Evolutionary conservation across 108 stramenopile species (phyloP).

Genomic region (Discostella stelligeroides): DNA sequence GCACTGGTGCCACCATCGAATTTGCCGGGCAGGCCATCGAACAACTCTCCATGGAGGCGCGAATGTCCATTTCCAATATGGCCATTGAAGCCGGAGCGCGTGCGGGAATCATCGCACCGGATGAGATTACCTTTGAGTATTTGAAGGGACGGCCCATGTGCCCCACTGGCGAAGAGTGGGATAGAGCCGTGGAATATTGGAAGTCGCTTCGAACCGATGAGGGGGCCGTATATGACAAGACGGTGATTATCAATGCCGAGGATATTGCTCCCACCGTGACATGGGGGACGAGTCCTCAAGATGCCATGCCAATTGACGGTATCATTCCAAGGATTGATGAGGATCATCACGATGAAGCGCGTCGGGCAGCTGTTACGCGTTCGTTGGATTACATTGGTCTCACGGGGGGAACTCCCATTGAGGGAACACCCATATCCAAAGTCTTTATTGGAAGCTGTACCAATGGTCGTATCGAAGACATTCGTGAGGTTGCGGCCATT

Average conservation of each 20-base stretch:
- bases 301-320: conserved; percentile 85
- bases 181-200: conserved; percentile 89
- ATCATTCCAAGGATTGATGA: conserved; percentile 79
- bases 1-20: conserved; percentile 95
- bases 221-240: conserved; percentile 87
- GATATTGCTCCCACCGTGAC: conserved; percentile 95
- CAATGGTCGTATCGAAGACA: conserved; percentile 95
- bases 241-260: conserved; percentile 79
- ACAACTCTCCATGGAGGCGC: conserved; percentile 85
- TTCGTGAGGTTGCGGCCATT: conserved; percentile 89
- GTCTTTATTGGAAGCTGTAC: conserved; percentile 95
- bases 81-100: conserved; percentile 95
- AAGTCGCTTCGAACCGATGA: conserved; percentile 74
- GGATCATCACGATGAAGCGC: conserved; percentile 58
- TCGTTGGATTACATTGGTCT: conserved; percentile 92
- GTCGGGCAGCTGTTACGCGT: conserved; percentile 83
- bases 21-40: conserved; percentile 89
- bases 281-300: conserved; percentile 94
- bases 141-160: conserved; percentile 93
- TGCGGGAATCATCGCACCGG: conserved; percentile 93
- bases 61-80: conserved; percentile 96
- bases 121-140: conserved; percentile 90
- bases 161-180: conserved; percentile 90
- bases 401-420: conserved; percentile 77
- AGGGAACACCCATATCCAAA: conserved; percentile 84